Conservation (phyloP, 2,329 filamentous ascomycete genomes). For the Neophaeococcomyces mojaviensis region DNA sequence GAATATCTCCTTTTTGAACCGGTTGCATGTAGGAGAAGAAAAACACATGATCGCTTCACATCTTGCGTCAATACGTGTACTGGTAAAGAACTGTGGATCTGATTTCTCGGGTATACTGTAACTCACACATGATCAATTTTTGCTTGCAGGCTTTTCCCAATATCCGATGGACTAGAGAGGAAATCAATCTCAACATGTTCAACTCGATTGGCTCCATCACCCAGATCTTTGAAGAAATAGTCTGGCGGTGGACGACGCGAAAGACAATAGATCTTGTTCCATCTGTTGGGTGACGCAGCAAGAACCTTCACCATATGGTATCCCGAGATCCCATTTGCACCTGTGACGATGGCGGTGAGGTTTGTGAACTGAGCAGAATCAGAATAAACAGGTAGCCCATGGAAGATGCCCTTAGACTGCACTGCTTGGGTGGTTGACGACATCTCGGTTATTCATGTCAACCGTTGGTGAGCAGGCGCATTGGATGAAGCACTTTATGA, state of each 20-base stretch:
- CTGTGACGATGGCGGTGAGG: conserved; percentile 45
- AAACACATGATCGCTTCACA: conserved; percentile 39
- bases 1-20: conserved; percentile 32
- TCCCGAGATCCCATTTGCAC: conserved; percentile 48
- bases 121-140: conserved; percentile 21
- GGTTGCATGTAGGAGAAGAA: conserved; percentile 49
- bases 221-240: conserved; percentile 20
- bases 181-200: conserved; percentile 36
- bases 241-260: conserved; percentile 37
- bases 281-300: conserved; percentile 35
- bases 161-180: conserved; percentile 21
- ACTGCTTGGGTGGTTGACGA: no score
- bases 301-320: conserved; percentile 45
- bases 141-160: conserved; percentile 22
- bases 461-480: no score
- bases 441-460: no score
- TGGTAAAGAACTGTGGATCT: not conserved
- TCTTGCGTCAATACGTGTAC: not conserved
- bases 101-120: not conserved
- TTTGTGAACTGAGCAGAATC: conserved; percentile 29
- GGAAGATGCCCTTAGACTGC: conserved; percentile 41
- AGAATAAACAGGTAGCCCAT: conserved; percentile 40
- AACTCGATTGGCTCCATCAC: conserved; percentile 30
- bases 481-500: no score
- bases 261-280: conserved; percentile 46